Evolutionary conservation across 176 grass and related monocot species (phyloP).

Genomic region (Phyllostachys edulis): DNA sequence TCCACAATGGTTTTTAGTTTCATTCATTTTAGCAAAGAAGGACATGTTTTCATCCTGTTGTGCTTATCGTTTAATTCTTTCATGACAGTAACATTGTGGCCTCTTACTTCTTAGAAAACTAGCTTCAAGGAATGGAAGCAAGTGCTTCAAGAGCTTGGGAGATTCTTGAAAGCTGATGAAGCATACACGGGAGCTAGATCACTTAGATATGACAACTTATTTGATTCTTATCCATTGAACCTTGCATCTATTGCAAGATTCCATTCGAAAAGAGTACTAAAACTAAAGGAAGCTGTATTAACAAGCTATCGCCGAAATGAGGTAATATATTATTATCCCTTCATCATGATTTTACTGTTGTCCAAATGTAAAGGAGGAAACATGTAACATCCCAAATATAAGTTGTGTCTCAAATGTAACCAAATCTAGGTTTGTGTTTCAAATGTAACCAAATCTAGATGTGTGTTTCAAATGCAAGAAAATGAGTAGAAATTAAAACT

Average conservation of each 20-base stretch:
- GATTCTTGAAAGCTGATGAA: conserved; percentile 86
- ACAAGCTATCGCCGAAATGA: conserved; percentile 85
- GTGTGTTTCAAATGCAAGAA: too few relatives aligned
- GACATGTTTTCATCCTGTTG: conserved; percentile 11
- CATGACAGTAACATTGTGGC: not conserved
- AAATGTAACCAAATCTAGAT: too few relatives aligned
- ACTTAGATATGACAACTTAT: conserved; percentile 71
- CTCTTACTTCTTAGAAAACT: conserved; percentile 54
- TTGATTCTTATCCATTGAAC: conserved; percentile 82
- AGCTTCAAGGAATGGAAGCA: conserved; percentile 99
- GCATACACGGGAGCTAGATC: conserved; percentile 68
- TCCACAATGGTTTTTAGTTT: not conserved
- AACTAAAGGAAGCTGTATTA: conserved; percentile 83
- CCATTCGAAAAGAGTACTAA: conserved; percentile 77
- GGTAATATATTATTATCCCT: conserved; percentile 40
- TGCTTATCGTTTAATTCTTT: conserved; percentile 19
- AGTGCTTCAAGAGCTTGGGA: conserved; percentile 77
- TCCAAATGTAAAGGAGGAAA: too few relatives aligned
- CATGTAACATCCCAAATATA: too few relatives aligned
- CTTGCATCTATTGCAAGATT: conserved; percentile 68
- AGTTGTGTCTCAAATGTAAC: too few relatives aligned
- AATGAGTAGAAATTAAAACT: too few relatives aligned
- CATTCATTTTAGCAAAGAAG: not conserved
- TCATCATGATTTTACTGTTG: not conserved
- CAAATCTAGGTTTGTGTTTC: too few relatives aligned